Conservation (phyloP, 1,284 basidiomycete genomes). For the Mixia osmundae region DNA sequence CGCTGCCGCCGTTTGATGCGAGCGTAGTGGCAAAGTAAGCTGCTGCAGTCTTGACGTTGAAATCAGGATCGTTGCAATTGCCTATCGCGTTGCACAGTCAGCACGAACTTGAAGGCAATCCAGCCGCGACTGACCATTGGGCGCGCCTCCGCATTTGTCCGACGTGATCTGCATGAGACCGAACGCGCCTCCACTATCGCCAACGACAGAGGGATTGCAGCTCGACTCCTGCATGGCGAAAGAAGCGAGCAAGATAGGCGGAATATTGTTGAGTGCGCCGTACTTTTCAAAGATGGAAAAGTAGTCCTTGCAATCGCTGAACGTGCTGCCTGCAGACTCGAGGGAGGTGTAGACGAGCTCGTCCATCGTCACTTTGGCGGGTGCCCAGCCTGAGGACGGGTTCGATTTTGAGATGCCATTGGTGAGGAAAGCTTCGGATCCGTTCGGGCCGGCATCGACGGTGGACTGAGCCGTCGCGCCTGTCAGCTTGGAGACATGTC, state of each 20-base stretch:
- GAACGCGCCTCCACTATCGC: constrained; percentile 47
- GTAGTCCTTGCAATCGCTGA: constrained; percentile 26
- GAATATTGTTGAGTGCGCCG: constrained; percentile 7
- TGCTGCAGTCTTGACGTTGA: constrained; percentile 29
- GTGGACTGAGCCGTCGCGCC: no score
- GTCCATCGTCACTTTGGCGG: constrained; percentile 9
- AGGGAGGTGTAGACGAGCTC: constrained; percentile 6
- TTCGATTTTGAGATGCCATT: constrained; percentile 11
- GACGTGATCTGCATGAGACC: constrained; percentile 47
- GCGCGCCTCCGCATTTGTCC: constrained; percentile 49
- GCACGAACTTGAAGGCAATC: neutral
- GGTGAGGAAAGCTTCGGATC: no score
- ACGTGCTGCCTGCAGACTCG: constrained; percentile 8
- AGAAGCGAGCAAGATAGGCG: constrained; percentile 47
- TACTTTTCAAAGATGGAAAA: constrained; percentile 51
- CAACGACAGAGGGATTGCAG: constrained; percentile 28
- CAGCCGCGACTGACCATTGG: constrained; percentile 31
- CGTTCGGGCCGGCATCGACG: no score
- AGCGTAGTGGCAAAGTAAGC: constrained; percentile 36
- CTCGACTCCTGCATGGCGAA: constrained; percentile 59
- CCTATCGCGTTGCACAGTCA: neutral
- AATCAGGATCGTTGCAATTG: constrained; percentile 8
- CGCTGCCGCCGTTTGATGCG: constrained; percentile 31
- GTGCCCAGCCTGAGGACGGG: constrained; percentile 8
- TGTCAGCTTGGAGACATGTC: no score